Evolutionary conservation across 2,329 filamentous ascomycete species (phyloP).

Genomic region (Clonostachys solani): DNA sequence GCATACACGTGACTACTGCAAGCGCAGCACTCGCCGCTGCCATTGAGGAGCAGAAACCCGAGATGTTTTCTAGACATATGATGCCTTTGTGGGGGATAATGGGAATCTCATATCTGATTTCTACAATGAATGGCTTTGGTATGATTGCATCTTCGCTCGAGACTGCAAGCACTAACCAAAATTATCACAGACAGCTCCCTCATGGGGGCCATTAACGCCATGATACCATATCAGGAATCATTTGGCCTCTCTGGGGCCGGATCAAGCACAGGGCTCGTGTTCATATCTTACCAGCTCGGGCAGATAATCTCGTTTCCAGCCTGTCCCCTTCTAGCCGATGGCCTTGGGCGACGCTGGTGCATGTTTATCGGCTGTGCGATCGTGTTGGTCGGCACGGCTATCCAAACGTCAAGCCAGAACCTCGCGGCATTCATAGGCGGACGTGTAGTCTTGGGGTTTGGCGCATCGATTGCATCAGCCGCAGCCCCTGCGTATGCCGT

Average conservation of each 20-base stretch:
- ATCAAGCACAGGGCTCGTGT: constrained; percentile 35
- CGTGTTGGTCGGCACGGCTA: constrained; percentile 29
- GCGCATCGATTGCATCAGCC: constrained; percentile 54
- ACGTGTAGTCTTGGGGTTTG: constrained; percentile 49
- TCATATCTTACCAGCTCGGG: constrained; percentile 42
- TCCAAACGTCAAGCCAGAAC: constrained; percentile 22
- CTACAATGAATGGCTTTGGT: constrained; percentile 22
- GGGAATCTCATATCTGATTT: constrained; percentile 15
- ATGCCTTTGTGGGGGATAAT: constrained; percentile 19
- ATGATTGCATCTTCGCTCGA: background rate
- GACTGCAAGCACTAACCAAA: background rate
- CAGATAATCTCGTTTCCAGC: constrained; percentile 33
- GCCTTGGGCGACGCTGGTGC: constrained; percentile 32
- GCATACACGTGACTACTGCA: background rate
- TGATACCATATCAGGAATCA: constrained; percentile 37
- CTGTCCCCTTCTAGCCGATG: constrained; percentile 23
- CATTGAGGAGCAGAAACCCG: constrained; percentile 7
- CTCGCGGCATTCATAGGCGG: constrained; percentile 51
- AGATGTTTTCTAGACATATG: constrained; percentile 17
- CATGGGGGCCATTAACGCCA: constrained; percentile 34
- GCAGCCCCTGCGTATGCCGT: constrained; percentile 59
- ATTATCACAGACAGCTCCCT: constrained; percentile 25
- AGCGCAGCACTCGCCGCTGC: constrained; percentile 4
- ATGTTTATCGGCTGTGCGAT: constrained; percentile 51
- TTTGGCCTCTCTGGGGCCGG: constrained; percentile 37